Conservation (phyloP, 1,284 basidiomycete species). For the Malassezia japonica region DNA sequence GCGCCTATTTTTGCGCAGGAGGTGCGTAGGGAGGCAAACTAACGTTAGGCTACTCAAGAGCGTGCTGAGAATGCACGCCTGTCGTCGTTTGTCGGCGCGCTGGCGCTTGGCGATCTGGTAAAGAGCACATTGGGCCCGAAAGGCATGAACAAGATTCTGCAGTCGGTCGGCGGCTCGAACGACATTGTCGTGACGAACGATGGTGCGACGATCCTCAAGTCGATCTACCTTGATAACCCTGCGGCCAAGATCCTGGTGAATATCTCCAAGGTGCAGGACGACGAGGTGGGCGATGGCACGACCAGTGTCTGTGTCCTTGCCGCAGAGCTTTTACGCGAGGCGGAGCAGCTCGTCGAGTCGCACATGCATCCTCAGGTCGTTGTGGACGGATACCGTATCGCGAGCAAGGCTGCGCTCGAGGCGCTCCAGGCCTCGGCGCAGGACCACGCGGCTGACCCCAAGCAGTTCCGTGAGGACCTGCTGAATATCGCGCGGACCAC, state of each 20-base stretch:
- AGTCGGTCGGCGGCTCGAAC: constrained; percentile 79
- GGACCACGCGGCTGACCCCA: constrained; percentile 66
- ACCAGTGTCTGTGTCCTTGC: constrained; percentile 89
- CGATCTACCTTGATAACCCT: constrained; percentile 94
- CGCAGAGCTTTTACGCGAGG: constrained; percentile 82
- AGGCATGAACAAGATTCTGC: constrained; percentile 87
- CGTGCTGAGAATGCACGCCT: constrained; percentile 95
- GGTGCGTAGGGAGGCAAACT: constrained; percentile 18
- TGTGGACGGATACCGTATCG: constrained; percentile 93
- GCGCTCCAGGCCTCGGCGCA: constrained; percentile 72
- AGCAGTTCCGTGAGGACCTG: constrained; percentile 73
- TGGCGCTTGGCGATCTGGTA: constrained; percentile 91
- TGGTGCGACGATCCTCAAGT: constrained; percentile 94
- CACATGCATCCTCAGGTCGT: constrained; percentile 99
- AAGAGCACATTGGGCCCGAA: constrained; percentile 97
- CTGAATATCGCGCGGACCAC: constrained; percentile 96
- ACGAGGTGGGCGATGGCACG: constrained; percentile 96
- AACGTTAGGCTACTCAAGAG: constrained; percentile 76
- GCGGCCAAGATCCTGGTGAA: constrained; percentile 99
- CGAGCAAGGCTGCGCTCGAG: constrained; percentile 71
- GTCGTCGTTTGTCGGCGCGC: constrained; percentile 91
- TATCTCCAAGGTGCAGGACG: constrained; percentile 99
- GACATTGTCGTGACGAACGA: constrained; percentile 97
- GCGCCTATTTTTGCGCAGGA: constrained; percentile 46
- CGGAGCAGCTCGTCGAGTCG: constrained; percentile 77